Conservation (phyloP, 768 basidiomycete genomes). For the Leucosporidium yakuticum region DNA sequence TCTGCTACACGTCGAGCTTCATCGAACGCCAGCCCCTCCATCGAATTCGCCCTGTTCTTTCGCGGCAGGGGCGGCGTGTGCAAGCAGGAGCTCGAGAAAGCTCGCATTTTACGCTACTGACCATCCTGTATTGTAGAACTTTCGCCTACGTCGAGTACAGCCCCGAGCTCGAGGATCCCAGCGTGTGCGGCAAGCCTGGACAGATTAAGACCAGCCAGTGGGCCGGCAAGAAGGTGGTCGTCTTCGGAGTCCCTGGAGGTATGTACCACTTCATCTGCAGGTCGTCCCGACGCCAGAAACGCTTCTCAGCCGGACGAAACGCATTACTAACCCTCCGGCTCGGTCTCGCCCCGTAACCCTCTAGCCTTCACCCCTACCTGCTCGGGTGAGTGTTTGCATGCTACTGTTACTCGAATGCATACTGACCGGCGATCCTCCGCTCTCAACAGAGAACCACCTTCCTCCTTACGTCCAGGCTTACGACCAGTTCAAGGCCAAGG, state of each 20-base stretch:
- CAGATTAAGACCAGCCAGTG: conserved; percentile 58
- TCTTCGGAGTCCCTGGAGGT: conserved; percentile 71
- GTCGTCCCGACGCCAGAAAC: too few relatives aligned
- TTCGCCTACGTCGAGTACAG: conserved; percentile 59
- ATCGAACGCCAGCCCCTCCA: not conserved
- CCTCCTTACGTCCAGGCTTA: conserved; percentile 42
- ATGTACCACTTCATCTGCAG: not conserved
- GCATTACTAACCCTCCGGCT: too few relatives aligned
- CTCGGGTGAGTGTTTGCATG: conserved; percentile 47
- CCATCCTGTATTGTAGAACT: conserved; percentile 32
- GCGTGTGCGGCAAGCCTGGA: conserved; percentile 32
- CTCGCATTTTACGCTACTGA: too few relatives aligned
- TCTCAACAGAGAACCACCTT: conserved; percentile 37
- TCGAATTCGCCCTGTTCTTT: not conserved
- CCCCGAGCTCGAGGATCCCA: conserved; percentile 57
- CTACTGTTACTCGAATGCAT: too few relatives aligned
- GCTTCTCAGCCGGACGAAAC: too few relatives aligned
- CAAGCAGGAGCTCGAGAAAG: too few relatives aligned
- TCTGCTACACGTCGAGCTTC: not conserved
- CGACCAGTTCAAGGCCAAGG: conserved; percentile 46
- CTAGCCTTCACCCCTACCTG: conserved; percentile 44
- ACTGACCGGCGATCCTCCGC: too few relatives aligned
- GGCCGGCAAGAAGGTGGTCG: conserved; percentile 68
- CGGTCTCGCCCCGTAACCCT: not conserved
- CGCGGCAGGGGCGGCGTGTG: too few relatives aligned